Base-by-base conservation (phyloP, 345 rosid genomes). In the Anastatica hierochuntica region DNA sequence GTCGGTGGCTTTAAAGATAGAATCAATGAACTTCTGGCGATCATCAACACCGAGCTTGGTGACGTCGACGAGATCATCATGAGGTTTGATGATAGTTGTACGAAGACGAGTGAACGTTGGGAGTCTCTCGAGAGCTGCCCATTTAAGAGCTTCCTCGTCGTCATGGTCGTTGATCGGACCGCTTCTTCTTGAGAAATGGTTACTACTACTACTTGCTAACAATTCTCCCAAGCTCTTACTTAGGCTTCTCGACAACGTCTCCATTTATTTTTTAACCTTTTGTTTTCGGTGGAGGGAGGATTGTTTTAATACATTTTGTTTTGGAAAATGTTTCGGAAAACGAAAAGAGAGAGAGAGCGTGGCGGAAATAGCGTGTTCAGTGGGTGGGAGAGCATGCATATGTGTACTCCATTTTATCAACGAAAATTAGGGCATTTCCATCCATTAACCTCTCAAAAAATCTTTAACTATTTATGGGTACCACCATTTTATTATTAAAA, bases 81-180 rank as follows among this genome's bases (percentile, higher is more conserved):
- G 10, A 66, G 83, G 56, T 23, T 77, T 72, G 58, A 86, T 74
- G 68, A 90, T 56, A 37, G 83, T 76, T 43, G 94, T 90, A 45
- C 94, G 82, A 23, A 90, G 49, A 49, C 95, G 75, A 55, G 85
- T 76, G 39, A 80, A 90, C 0, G 97, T 90, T 3, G 97, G 87
- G 7, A 90, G 54, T 43, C 70, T 84, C 70, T 90, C 97, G 4
- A 90, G 83, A 14, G 97, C 95, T 10, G 97, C 97, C 97, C 97
- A 90, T 73, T 68, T 84, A 5, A 90, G 76, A 20, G 95, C 90
- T 46, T 90, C 97, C 67, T 86, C 94, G 17, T 90, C 97, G 11
- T 73, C 80, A 42, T 81, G 81, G 11, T 73, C 80, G 2, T 53
- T 63, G 4, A 55, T 52, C 12, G 76, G 74, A 53, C 67, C 68